phyloP scores from a whole-genome alignment of 768 basidiomycete genomes.

The Pleurotus tuber-regium region DNA sequence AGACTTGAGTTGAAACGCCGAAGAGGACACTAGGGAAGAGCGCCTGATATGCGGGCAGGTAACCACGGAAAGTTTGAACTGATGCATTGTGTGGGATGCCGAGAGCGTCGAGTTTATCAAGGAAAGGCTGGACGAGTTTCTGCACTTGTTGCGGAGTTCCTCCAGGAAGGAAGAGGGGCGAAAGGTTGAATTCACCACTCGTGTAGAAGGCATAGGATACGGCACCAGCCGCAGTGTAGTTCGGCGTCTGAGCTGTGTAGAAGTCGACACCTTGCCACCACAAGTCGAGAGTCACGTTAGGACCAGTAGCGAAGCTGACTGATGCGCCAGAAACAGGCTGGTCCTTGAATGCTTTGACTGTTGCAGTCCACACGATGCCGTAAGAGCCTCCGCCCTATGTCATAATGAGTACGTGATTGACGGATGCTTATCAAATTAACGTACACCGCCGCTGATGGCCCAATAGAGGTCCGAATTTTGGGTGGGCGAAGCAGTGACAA shows the following conservation, averaged over 20 bases:
- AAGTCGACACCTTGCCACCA: not conserved
- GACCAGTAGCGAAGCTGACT: not conserved
- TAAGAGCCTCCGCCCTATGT: not conserved
- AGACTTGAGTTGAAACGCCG: not conserved
- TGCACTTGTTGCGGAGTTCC: not conserved
- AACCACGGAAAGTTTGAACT: not conserved
- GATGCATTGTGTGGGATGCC: not conserved
- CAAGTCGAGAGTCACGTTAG: not conserved
- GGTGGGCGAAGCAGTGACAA: conserved; percentile 33
- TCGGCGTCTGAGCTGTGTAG: not conserved
- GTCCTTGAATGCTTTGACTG: not conserved
- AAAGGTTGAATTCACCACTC: not conserved
- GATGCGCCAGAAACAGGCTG: not conserved
- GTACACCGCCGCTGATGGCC: conserved; percentile 42
- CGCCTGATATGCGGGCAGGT: not conserved
- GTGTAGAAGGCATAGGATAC: not conserved
- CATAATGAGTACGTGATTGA: not conserved
- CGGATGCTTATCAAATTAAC: conserved; percentile 28
- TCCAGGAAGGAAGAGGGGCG: not conserved
- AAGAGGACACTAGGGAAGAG: not conserved
- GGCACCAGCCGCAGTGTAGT: not conserved
- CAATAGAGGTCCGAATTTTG: conserved; percentile 44
- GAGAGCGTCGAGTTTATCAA: not conserved
- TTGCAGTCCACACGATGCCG: not conserved
- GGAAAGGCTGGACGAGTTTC: not conserved